Conservation (phyloP, 1,284 basidiomycete species). For the Sutorius eximius region DNA sequence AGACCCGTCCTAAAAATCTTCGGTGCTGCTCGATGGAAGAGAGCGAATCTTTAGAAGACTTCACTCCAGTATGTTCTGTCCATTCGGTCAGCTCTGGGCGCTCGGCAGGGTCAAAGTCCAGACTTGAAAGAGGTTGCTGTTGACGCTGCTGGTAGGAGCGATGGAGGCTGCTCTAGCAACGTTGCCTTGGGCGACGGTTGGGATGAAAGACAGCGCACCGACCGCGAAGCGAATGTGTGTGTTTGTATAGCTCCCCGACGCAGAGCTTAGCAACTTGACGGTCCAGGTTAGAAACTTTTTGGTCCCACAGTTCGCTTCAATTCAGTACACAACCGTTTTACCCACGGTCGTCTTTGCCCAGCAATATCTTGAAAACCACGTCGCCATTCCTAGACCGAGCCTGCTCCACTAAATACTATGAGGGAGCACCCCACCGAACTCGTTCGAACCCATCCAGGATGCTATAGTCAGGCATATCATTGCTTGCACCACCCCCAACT, state of each 20-base stretch:
- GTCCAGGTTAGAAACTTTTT: not conserved
- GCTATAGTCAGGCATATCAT: too few relatives aligned
- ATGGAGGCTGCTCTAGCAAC: constrained; percentile 2
- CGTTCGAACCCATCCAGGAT: too few relatives aligned
- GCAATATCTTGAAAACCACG: not conserved
- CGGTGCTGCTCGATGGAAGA: constrained; percentile 73
- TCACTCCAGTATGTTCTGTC: constrained; percentile 59
- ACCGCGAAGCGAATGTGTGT: constrained; percentile 12
- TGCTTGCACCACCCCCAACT: too few relatives aligned
- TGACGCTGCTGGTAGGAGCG: constrained; percentile 9
- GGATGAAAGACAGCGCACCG: constrained; percentile 29
- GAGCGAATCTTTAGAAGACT: constrained; percentile 67
- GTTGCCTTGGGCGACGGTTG: constrained; percentile 15
- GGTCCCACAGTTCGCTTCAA: not conserved
- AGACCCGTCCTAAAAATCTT: constrained; percentile 52
- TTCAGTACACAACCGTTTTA: not conserved
- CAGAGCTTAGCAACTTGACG: constrained; percentile 25
- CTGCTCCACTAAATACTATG: not conserved
- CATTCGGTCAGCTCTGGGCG: constrained; percentile 19
- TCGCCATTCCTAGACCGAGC: not conserved
- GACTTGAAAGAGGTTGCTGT: constrained; percentile 38
- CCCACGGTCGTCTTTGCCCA: not conserved
- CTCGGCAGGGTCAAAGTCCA: constrained; percentile 58
- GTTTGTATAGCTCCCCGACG: constrained; percentile 24
- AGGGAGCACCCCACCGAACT: too few relatives aligned